Percentiles rank a stretch among this genome's conserved stretches.
Evolutionary conservation across 2,329 filamentous ascomycete genomes (phyloP).

Genomic region (Epichloe uncinata): DNA sequence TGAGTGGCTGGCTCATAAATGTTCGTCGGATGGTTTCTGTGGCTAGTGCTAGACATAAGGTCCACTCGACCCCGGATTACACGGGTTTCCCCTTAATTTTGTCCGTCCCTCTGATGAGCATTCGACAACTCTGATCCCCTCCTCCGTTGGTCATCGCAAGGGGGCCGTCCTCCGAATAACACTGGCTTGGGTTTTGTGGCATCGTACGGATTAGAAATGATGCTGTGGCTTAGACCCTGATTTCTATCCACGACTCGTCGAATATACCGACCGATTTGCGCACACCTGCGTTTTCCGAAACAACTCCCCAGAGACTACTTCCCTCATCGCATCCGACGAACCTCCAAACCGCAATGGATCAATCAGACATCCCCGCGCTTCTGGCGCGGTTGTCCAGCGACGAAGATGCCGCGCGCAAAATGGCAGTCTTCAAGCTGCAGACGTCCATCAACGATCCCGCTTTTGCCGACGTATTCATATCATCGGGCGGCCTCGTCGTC

Average conservation of each 20-base stretch:
- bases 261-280: neutral
- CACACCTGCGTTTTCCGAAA: neutral
- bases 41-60: neutral
- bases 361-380: conserved; percentile 52
- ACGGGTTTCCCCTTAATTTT: neutral
- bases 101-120: neutral
- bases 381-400: conserved; percentile 51
- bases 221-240: neutral
- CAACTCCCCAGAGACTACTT: neutral
- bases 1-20: conserved; percentile 18
- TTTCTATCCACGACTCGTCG: neutral
- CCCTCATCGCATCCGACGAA: neutral
- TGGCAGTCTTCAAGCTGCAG: conserved; percentile 98
- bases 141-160: neutral
- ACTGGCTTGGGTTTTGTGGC: neutral
- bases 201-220: neutral
- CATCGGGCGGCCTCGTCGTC: conserved; percentile 70
- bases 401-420: conserved; percentile 88
- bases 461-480: conserved; percentile 93
- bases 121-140: neutral
- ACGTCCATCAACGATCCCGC: conserved; percentile 88
- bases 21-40: conserved; percentile 4
- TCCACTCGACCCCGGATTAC: neutral
- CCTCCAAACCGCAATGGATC: conserved; percentile 36
- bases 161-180: neutral